Conservation (phyloP, 108 stramenopile genomes). For the Nitzschia inconspicua region DNA sequence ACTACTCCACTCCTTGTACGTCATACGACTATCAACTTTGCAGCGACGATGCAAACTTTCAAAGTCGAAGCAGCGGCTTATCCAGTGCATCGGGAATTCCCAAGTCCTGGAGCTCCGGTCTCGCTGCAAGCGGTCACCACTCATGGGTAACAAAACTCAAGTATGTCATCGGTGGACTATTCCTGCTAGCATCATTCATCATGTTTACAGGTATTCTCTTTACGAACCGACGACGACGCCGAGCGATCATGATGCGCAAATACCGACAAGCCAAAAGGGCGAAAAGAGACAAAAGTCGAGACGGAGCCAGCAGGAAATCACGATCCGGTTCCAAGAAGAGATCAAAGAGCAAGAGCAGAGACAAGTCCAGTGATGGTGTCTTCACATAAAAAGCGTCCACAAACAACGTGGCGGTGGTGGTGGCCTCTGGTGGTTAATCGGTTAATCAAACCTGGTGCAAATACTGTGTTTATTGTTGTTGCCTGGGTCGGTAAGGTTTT, state of each 20-base stretch:
- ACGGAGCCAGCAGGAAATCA: slow-evolving; percentile 24
- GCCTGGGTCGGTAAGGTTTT: no score
- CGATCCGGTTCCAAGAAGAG: slow-evolving; percentile 36
- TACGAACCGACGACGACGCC: slow-evolving; percentile 78
- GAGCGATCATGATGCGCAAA: slow-evolving; percentile 86
- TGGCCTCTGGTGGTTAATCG: no score
- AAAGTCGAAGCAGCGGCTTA: slow-evolving; percentile 12
- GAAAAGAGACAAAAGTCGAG: slow-evolving; percentile 40
- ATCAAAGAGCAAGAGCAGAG: slow-evolving; percentile 35
- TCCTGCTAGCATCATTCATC: slow-evolving; percentile 72
- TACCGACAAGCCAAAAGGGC: slow-evolving; percentile 58
- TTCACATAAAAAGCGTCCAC: slow-evolving; percentile 44
- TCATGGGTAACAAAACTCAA: slow-evolving; percentile 71
- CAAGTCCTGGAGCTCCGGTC: slow-evolving; percentile 19
- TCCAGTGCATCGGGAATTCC: slow-evolving; percentile 3
- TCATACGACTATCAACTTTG: slow-evolving; percentile 54
- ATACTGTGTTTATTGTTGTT: no score
- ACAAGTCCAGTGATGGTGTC: slow-evolving; percentile 39
- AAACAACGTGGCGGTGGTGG: neutral
- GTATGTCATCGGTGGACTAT: slow-evolving; percentile 75
- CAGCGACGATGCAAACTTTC: slow-evolving; percentile 23
- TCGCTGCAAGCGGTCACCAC: slow-evolving; percentile 42
- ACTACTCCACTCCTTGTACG: slow-evolving; percentile 57
- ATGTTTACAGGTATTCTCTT: slow-evolving; percentile 89
- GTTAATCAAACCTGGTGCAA: no score